Percentiles rank a stretch among this genome's conserved stretches.
Evolutionary conservation across 2,329 filamentous ascomycete species (phyloP).

Genomic region (Aspergillus carbonarius): DNA sequence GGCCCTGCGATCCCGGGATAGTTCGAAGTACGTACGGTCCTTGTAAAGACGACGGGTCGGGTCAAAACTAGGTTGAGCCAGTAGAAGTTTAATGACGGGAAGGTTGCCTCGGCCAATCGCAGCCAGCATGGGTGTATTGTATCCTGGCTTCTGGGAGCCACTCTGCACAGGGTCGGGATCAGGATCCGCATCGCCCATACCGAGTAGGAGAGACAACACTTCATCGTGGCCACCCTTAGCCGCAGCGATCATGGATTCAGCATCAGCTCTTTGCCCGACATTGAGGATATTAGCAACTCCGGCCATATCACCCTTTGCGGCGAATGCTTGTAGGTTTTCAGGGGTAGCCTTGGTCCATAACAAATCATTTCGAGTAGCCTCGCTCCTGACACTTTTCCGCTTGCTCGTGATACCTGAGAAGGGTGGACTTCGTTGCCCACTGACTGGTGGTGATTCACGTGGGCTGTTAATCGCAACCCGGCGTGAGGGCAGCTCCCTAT

Average conservation of each 20-base stretch:
- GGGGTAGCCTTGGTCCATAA: conserved; percentile 52
- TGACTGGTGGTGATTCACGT: conserved; percentile 44
- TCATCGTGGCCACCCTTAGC: conserved; percentile 89
- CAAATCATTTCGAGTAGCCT: conserved; percentile 51
- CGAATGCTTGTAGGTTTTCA: conserved; percentile 50
- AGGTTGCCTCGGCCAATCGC: conserved; percentile 88
- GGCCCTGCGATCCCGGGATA: conserved; percentile 77
- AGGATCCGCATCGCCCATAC: conserved; percentile 63
- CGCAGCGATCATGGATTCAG: conserved; percentile 84
- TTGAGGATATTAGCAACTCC: conserved; percentile 52
- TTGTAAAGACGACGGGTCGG: conserved; percentile 71
- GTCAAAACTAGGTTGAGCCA: conserved; percentile 77
- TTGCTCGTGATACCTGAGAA: conserved; percentile 33
- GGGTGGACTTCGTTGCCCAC: conserved; percentile 42
- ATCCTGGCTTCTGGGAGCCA: conserved; percentile 59
- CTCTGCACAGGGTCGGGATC: conserved; percentile 66
- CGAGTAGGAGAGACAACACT: conserved; percentile 75
- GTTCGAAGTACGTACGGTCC: conserved; percentile 81
- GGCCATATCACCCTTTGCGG: conserved; percentile 50
- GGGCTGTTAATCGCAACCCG: conserved; percentile 47
- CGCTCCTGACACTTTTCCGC: conserved; percentile 50
- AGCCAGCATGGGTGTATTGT: conserved; percentile 88
- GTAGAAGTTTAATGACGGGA: conserved; percentile 75
- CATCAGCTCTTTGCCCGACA: conserved; percentile 62
- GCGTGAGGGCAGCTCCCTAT: conserved; percentile 41